phyloP scores from a whole-genome alignment of 2,329 filamentous ascomycete genomes.

The Colletotrichum lentis region DNA sequence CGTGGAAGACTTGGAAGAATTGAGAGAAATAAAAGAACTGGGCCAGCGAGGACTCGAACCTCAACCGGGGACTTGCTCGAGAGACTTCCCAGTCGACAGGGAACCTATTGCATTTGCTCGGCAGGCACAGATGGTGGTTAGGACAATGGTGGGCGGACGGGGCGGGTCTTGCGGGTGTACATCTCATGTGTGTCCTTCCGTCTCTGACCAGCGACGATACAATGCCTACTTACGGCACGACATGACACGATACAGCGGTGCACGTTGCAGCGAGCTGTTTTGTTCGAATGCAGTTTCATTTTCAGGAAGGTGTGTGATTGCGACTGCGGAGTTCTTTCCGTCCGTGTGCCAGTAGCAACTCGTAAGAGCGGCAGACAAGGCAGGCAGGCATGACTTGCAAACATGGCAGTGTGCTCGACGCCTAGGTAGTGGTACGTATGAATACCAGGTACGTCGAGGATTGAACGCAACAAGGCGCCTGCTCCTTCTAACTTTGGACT shows the following conservation, averaged over 20 bases:
- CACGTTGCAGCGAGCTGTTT: constrained; percentile 21
- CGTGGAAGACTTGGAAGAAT: constrained; percentile 25
- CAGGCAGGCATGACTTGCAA: neutral
- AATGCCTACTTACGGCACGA: constrained; percentile 2
- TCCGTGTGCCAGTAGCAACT: neutral
- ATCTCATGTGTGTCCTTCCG: neutral
- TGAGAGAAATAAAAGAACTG: constrained; percentile 8
- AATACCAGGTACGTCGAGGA: neutral
- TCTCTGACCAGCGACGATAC: constrained; percentile 1
- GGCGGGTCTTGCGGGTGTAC: neutral
- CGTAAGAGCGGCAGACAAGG: neutral
- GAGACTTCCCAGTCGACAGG: constrained; percentile 14
- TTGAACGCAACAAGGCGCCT: neutral
- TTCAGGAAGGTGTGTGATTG: constrained; percentile 28
- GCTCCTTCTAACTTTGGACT: neutral
- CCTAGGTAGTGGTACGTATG: neutral
- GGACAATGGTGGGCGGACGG: neutral
- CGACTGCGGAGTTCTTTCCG: constrained; percentile 33
- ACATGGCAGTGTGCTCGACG: neutral
- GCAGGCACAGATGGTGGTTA: constrained; percentile 24
- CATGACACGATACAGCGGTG: constrained; percentile 24
- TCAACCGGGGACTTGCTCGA: neutral
- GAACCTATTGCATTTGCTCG: constrained; percentile 10
- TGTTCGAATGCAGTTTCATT: constrained; percentile 28
- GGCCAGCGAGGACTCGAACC: neutral